Evolutionary conservation across 1,284 basidiomycete species (phyloP).

Genomic region (Irpex sp.): DNA sequence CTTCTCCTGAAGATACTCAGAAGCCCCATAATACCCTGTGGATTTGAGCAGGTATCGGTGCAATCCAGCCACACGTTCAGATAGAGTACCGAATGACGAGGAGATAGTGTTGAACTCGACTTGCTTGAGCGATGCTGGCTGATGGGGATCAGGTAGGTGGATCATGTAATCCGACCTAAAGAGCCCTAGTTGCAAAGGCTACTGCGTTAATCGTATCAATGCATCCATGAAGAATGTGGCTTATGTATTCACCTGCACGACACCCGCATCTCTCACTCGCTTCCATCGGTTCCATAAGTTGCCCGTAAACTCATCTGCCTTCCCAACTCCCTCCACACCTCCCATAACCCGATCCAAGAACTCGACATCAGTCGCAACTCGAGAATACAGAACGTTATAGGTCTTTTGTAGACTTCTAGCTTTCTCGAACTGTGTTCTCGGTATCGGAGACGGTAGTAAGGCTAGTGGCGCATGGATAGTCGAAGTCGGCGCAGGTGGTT

Average conservation of each 20-base stretch:
- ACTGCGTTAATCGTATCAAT: constrained; percentile 5
- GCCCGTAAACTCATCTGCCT: constrained; percentile 86
- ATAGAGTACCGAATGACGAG: constrained; percentile 85
- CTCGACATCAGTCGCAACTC: constrained; percentile 74
- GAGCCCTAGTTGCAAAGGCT: constrained; percentile 88
- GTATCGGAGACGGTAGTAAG: constrained; percentile 65
- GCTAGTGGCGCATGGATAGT: constrained; percentile 80
- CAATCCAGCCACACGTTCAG: constrained; percentile 68
- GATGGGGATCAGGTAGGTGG: constrained; percentile 48
- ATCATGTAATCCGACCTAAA: constrained; percentile 96
- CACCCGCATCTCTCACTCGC: constrained; percentile 56
- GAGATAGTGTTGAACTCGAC: constrained; percentile 99
- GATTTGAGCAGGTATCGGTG: constrained; percentile 60
- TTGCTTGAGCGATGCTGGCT: constrained; percentile 72
- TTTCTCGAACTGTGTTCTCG: constrained; percentile 65
- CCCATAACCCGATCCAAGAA: constrained; percentile 88
- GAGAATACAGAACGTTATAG: constrained; percentile 87
- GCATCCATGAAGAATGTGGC: neutral
- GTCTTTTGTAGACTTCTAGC: constrained; percentile 69
- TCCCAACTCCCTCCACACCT: constrained; percentile 66
- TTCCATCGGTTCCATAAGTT: constrained; percentile 88
- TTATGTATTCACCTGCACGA: constrained; percentile 37
- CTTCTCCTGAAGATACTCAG: constrained; percentile 47
- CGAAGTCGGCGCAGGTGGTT: constrained; percentile 55
- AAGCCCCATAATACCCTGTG: constrained; percentile 64